These are phyloP conservation scores for Magnolia officinalis DNA, from an alignment of 164 flowering plant species.

Conservation along the genomic window DNA sequence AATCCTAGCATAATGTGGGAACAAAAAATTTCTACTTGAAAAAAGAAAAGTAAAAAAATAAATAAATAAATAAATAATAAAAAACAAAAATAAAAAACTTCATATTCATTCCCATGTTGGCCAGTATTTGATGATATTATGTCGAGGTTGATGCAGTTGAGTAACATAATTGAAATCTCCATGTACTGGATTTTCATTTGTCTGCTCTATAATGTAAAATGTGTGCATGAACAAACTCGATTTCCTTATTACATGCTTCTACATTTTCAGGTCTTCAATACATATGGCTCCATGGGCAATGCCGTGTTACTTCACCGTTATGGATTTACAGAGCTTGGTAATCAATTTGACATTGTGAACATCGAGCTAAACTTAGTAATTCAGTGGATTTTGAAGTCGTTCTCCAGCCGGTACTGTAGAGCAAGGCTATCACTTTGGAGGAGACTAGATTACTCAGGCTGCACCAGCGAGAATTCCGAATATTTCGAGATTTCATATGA, in stretches of 20 bases:
- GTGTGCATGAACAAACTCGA: neutral
- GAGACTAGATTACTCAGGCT: conserved; percentile 54
- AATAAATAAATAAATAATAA: too few relatives aligned
- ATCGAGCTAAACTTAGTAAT: conserved; percentile 66
- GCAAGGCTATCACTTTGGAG: conserved; percentile 75
- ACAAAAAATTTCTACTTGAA: too few relatives aligned
- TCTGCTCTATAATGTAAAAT: too few relatives aligned
- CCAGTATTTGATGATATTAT: too few relatives aligned
- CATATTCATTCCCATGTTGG: too few relatives aligned
- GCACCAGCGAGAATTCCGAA: conserved; percentile 60
- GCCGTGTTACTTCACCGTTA: conserved; percentile 97
- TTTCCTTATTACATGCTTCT: neutral
- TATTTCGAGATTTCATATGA: conserved; percentile 77
- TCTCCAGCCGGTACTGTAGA: conserved; percentile 55
- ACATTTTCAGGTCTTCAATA: conserved; percentile 71
- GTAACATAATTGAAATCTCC: too few relatives aligned
- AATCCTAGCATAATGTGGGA: too few relatives aligned
- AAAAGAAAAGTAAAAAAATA: too few relatives aligned
- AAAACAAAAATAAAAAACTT: too few relatives aligned
- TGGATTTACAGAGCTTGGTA: conserved; percentile 85
- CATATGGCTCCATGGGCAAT: conserved; percentile 82
- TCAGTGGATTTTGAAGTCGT: conserved; percentile 54
- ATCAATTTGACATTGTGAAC: conserved; percentile 73
- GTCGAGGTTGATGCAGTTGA: too few relatives aligned
- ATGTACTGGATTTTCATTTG: too few relatives aligned